phyloP scores from a whole-genome alignment of 768 basidiomycete species.

The Phylloporus sp. region DNA sequence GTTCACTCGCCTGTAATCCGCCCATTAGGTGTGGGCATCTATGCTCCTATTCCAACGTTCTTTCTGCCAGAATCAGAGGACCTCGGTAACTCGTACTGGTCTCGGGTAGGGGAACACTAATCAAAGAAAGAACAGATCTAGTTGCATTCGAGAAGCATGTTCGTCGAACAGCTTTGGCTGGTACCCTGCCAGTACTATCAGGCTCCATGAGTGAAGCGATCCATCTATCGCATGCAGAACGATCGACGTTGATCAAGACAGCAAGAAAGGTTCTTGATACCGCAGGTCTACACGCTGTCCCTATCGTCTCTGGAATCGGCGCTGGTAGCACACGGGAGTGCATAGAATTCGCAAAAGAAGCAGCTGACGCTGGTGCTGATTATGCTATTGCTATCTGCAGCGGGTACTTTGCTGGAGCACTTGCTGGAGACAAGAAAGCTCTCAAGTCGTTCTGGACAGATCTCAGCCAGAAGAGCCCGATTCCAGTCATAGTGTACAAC shows the following conservation, averaged over 20 bases:
- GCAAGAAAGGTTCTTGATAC: slow-evolving; percentile 70
- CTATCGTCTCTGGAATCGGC: slow-evolving; percentile 81
- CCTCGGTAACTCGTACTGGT: slow-evolving; percentile 54
- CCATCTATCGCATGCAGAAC: slow-evolving; percentile 67
- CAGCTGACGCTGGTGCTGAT: slow-evolving; percentile 83
- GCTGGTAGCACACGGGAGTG: slow-evolving; percentile 82
- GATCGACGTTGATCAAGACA: slow-evolving; percentile 57
- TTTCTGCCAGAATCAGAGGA: slow-evolving; percentile 75
- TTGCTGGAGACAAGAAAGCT: slow-evolving; percentile 57
- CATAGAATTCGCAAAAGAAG: slow-evolving; percentile 67
- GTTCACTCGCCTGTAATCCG: slow-evolving; percentile 29
- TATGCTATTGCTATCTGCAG: slow-evolving; percentile 81
- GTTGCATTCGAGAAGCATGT: slow-evolving; percentile 66
- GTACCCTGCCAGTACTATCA: slow-evolving; percentile 67
- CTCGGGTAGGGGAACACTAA: slow-evolving; percentile 2
- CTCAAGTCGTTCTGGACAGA: slow-evolving; percentile 78
- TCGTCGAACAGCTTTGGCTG: slow-evolving; percentile 56
- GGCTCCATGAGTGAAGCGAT: slow-evolving; percentile 88
- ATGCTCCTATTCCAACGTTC: slow-evolving; percentile 84
- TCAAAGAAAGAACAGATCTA: slow-evolving; percentile 43
- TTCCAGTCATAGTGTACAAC: slow-evolving; percentile 88
- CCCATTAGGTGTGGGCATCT: slow-evolving; percentile 70
- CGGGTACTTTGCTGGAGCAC: slow-evolving; percentile 81
- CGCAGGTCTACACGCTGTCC: slow-evolving; percentile 53
- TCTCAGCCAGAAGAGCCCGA: slow-evolving; percentile 72